phyloP scores from a whole-genome alignment of 2,329 filamentous ascomycete species.

The Nemania serpens region DNA sequence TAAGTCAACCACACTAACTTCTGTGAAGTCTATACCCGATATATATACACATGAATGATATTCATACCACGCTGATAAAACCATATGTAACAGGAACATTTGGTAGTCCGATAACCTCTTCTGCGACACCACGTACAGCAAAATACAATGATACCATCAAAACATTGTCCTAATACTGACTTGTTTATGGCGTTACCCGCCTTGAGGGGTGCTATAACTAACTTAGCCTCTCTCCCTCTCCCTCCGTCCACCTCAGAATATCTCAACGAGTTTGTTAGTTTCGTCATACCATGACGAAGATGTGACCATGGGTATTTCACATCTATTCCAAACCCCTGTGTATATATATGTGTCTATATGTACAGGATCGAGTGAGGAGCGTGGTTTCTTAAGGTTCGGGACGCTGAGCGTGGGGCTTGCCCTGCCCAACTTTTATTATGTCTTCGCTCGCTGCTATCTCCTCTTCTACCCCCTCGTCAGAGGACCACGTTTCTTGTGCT shows the following conservation, averaged over 20 bases:
- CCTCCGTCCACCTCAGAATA: background rate
- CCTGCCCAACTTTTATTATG: background rate
- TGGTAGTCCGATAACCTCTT: too few relatives aligned
- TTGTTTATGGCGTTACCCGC: too few relatives aligned
- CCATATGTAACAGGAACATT: too few relatives aligned
- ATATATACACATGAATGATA: too few relatives aligned
- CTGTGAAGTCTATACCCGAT: too few relatives aligned
- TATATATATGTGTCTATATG: too few relatives aligned
- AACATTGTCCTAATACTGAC: too few relatives aligned
- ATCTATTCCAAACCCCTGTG: background rate
- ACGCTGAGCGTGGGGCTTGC: background rate
- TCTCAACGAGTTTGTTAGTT: background rate
- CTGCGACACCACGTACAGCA: too few relatives aligned
- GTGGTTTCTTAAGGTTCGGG: background rate
- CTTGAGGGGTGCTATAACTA: too few relatives aligned
- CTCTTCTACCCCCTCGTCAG: conserved; percentile 17
- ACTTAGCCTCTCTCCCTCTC: background rate
- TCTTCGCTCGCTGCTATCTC: background rate
- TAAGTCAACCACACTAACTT: too few relatives aligned
- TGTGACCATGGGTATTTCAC: conserved; percentile 11
- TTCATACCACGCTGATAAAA: too few relatives aligned
- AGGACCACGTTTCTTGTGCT: conserved; percentile 29
- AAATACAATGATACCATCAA: too few relatives aligned
- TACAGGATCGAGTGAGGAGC: background rate
- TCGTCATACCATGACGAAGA: background rate